Evolutionary conservation across 2,329 filamentous ascomycete genomes (phyloP).

Genomic region (Coleophoma cylindrospora): DNA sequence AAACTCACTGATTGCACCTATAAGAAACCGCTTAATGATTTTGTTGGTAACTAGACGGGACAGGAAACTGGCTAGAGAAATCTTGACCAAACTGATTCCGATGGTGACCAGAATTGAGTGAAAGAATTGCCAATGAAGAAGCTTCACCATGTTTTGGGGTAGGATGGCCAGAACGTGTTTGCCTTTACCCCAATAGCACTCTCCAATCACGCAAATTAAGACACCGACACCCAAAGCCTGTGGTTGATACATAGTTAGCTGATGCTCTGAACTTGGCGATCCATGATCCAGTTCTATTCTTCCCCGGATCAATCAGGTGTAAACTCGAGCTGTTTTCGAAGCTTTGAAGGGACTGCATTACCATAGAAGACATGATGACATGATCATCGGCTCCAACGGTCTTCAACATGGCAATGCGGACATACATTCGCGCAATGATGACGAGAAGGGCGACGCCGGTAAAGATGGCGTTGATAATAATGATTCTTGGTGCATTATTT

Average conservation of each 20-base stretch:
- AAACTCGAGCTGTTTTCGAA: too few species aligned
- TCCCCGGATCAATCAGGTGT: too few species aligned
- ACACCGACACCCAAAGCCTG: background rate
- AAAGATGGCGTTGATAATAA: too few species aligned
- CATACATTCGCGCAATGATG: too few species aligned
- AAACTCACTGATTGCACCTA: constrained; percentile 34
- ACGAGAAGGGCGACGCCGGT: too few species aligned
- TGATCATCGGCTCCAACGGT: too few species aligned
- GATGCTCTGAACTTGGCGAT: too few species aligned
- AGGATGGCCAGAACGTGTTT: constrained; percentile 30
- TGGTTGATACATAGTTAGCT: background rate
- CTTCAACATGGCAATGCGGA: too few species aligned
- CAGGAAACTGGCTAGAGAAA: constrained; percentile 41
- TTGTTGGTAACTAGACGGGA: constrained; percentile 34
- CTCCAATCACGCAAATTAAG: constrained; percentile 33
- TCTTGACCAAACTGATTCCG: constrained; percentile 38
- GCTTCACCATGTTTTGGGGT: constrained; percentile 21
- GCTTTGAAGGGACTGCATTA: too few species aligned
- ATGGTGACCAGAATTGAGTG: constrained; percentile 38
- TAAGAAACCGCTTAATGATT: constrained; percentile 34
- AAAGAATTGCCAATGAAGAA: constrained; percentile 34
- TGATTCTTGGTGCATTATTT: too few species aligned
- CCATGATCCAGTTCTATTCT: too few species aligned
- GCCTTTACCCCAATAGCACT: constrained; percentile 37
- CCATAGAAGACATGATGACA: too few species aligned